Evolutionary conservation across 106 monocot species (phyloP).

Genomic region (Dendrobium nobile): DNA sequence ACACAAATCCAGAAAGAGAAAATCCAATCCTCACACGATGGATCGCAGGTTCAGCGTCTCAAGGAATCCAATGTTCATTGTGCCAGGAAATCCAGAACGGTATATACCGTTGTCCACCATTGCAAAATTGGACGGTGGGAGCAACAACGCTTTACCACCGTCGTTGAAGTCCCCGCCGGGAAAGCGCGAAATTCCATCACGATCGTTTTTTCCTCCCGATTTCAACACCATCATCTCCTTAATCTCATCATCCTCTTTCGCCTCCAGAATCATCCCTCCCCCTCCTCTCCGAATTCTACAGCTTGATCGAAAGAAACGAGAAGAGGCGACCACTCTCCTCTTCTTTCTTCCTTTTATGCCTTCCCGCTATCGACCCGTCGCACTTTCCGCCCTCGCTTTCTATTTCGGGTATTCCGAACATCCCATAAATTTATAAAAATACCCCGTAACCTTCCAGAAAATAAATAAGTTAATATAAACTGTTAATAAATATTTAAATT

Average conservation of each 20-base stretch:
- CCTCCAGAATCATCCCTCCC: background rate
- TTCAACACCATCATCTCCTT: background rate
- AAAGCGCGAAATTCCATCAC: background rate
- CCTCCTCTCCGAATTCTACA: background rate
- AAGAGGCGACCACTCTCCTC: background rate
- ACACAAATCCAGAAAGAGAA: background rate
- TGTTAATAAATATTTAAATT: too few species aligned
- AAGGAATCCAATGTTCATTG: slow-evolving; percentile 59
- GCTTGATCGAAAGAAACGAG: background rate
- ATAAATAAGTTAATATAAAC: too few species aligned
- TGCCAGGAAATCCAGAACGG: slow-evolving; percentile 57
- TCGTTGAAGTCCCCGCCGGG: background rate
- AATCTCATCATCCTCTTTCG: background rate
- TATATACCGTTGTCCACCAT: slow-evolving; percentile 71
- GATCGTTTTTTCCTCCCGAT: background rate
- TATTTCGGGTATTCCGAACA: background rate
- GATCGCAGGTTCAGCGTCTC: slow-evolving; percentile 46
- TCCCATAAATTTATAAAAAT: background rate
- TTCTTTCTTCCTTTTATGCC: background rate
- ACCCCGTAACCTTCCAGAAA: background rate
- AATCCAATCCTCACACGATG: slow-evolving; percentile 37
- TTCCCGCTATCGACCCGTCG: background rate
- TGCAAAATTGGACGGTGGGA: slow-evolving; percentile 66
- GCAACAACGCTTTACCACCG: background rate
- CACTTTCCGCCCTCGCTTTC: background rate